phyloP scores from a whole-genome alignment of 805 yeast genomes.

The Wickerhamomyces tratensis region DNA sequence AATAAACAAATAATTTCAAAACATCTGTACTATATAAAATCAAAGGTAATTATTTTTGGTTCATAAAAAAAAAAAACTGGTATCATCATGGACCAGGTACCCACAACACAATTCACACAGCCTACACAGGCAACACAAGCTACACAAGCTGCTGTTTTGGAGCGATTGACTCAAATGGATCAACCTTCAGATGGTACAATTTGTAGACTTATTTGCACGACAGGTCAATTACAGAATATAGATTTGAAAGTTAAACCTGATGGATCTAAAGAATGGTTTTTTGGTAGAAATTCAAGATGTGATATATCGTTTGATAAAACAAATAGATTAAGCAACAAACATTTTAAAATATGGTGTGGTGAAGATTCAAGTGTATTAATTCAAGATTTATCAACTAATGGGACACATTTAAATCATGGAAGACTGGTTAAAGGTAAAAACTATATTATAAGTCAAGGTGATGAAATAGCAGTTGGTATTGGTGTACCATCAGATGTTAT shows the following conservation, averaged over 20 bases:
- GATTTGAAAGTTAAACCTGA: conserved; percentile 31
- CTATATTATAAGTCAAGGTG: conserved; percentile 83
- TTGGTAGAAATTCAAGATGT: conserved; percentile 65
- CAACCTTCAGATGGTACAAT: conserved; percentile 30
- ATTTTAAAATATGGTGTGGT: conserved; percentile 63
- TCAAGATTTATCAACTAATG: conserved; percentile 78
- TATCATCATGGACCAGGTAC: neutral
- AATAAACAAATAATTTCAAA: too few relatives aligned
- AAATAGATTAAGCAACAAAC: conserved; percentile 65
- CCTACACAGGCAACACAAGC: conserved; percentile 32
- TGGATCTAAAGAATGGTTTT: conserved; percentile 41
- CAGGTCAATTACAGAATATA: conserved; percentile 39
- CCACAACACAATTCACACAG: conserved; percentile 28
- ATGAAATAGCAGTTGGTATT: conserved; percentile 81
- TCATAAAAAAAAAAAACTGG: too few relatives aligned
- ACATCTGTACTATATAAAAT: too few relatives aligned
- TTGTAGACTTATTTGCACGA: conserved; percentile 52
- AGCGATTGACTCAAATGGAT: conserved; percentile 21
- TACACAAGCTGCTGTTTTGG: conserved; percentile 29
- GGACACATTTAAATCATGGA: conserved; percentile 75
- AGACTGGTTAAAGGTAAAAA: conserved; percentile 69
- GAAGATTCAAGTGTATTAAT: conserved; percentile 32
- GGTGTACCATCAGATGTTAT: conserved; percentile 69
- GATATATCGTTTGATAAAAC: conserved; percentile 54
- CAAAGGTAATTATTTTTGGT: too few relatives aligned